phyloP scores from a whole-genome alignment of 2,329 filamentous ascomycete species.

The Exophiala sp. region DNA sequence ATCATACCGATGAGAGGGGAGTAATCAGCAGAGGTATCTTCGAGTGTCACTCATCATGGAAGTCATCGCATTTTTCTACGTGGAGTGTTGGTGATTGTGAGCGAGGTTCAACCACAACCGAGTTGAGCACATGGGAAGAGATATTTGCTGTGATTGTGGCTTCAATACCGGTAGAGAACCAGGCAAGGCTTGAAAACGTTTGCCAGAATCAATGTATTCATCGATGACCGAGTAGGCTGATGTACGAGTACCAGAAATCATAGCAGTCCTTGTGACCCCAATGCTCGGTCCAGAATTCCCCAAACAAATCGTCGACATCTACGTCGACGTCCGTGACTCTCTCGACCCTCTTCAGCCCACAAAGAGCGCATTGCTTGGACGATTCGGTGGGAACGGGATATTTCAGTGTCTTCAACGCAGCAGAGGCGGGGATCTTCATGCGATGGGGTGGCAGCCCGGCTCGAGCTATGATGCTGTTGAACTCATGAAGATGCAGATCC shows the following conservation, averaged over 20 bases:
- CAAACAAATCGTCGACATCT: constrained; percentile 82
- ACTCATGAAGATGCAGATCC: constrained; percentile 69
- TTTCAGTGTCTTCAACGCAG: constrained; percentile 7
- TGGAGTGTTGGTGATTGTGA: too few relatives aligned
- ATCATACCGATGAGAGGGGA: too few relatives aligned
- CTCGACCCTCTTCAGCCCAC: constrained; percentile 84
- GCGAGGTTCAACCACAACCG: too few relatives aligned
- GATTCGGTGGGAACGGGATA: constrained; percentile 34
- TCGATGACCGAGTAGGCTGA: constrained; percentile 64
- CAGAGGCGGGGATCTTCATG: constrained; percentile 11
- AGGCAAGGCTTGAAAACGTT: too few relatives aligned
- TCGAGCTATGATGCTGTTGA: constrained; percentile 57
- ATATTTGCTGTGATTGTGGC: too few relatives aligned
- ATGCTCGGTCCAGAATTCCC: constrained; percentile 93
- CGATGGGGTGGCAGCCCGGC: constrained; percentile 37
- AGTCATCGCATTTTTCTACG: too few relatives aligned
- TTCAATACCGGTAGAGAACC: too few relatives aligned
- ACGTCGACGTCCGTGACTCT: constrained; percentile 71
- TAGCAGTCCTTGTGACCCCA: constrained; percentile 78
- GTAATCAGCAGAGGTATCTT: too few relatives aligned
- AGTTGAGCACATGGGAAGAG: too few relatives aligned
- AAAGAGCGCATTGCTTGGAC: constrained; percentile 64
- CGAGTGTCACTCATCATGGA: too few relatives aligned
- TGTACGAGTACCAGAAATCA: constrained; percentile 81
- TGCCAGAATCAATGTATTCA: background rate